phyloP scores from a whole-genome alignment of 257 asterid species.

The Haberlea rhodopensis region DNA sequence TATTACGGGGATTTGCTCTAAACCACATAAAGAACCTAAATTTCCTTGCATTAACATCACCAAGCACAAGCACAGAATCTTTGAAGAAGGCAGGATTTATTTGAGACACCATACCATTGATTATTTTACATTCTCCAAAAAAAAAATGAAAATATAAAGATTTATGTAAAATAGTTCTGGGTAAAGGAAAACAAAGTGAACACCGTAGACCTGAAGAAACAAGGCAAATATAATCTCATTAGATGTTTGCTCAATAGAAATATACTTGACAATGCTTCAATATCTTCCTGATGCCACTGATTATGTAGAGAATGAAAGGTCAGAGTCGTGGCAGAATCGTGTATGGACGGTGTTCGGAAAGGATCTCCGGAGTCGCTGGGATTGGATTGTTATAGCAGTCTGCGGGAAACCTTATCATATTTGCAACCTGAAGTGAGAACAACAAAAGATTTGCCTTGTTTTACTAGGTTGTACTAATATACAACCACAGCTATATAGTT shows the following conservation, averaged over 20 bases:
- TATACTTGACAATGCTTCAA: constrained; percentile 23
- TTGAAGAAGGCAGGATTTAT: constrained; percentile 1
- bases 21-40: too few species aligned
- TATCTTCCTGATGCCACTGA: constrained; percentile 72
- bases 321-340: constrained; percentile 91
- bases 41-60: too few species aligned
- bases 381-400: constrained; percentile 87
- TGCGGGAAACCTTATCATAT: constrained; percentile 73
- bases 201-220: constrained; percentile 2
- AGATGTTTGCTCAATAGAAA: constrained; percentile 3
- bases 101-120: constrained; percentile 8
- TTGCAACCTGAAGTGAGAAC: constrained; percentile 61
- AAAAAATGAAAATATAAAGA: constrained; percentile 8
- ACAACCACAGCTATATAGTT: background rate
- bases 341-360: constrained; percentile 90
- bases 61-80: constrained; percentile 1
- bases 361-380: constrained; percentile 90
- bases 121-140: background rate
- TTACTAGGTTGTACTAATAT: background rate
- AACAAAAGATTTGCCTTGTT: background rate
- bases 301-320: constrained; percentile 63
- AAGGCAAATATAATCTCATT: background rate
- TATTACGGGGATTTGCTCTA: too few species aligned
- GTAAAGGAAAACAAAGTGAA: background rate
- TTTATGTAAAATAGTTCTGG: background rate